Evolutionary conservation across 257 asterid genomes (phyloP).

Genomic region (Lycium barbarum): DNA sequence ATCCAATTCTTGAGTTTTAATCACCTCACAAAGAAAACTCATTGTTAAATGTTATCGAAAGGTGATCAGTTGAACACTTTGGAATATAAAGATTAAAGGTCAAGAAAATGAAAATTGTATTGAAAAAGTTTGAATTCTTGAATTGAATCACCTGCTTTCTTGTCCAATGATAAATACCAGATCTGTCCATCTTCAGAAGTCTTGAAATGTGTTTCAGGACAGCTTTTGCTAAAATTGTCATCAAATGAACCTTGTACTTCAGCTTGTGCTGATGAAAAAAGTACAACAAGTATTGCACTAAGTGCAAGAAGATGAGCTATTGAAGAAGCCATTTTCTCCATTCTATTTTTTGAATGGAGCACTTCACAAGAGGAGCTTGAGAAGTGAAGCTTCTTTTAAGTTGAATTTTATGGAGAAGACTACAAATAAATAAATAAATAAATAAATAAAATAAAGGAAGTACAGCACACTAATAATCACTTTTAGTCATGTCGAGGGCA

Average conservation of each 20-base stretch:
- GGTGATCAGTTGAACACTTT: neutral
- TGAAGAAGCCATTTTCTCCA: conserved; percentile 56
- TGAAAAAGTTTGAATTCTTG: neutral
- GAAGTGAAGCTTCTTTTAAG: conserved; percentile 29
- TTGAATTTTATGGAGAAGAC: conserved; percentile 34
- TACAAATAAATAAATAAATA: conserved; percentile 27
- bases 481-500: conserved; percentile 29
- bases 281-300: conserved; percentile 36
- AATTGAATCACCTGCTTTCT: conserved; percentile 59
- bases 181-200: conserved; percentile 93
- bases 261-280: conserved; percentile 41
- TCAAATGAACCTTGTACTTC: conserved; percentile 55
- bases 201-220: conserved; percentile 82
- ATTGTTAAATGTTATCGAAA: no score
- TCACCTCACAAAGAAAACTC: conserved; percentile 43
- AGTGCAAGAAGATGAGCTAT: conserved; percentile 43
- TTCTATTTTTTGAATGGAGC: conserved; percentile 17
- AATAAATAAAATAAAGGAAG: neutral
- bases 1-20: neutral
- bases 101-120: neutral
- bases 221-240: conserved; percentile 75
- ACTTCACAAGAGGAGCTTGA: conserved; percentile 6
- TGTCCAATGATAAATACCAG: conserved; percentile 82
- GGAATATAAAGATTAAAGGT: neutral
- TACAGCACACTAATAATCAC: conserved; percentile 6